Conservation (phyloP, 345 rosid species). For the Jatropha curcas region DNA sequence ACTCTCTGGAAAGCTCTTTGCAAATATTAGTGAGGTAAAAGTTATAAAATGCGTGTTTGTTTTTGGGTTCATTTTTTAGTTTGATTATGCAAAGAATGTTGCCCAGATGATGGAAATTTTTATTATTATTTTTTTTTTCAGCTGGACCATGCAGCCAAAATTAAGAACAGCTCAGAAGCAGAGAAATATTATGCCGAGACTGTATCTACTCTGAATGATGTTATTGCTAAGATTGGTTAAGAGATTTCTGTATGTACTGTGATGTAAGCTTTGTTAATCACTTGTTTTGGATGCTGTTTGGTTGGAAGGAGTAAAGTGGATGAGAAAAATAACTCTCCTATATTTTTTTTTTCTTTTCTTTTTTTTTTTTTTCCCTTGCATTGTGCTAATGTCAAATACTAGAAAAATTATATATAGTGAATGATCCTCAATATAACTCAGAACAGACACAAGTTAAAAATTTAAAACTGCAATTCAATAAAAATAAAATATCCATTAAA, state of each 20-base stretch:
- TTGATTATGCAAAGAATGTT: background rate
- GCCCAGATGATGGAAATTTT: background rate
- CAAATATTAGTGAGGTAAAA: slow-evolving; percentile 58
- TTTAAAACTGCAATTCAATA: no score
- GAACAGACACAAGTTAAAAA: no score
- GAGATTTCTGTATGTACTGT: slow-evolving; percentile 15
- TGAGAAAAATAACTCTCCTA: slow-evolving; percentile 5
- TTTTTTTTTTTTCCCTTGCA: no score
- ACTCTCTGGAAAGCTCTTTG: slow-evolving; percentile 71
- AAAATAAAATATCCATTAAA: no score
- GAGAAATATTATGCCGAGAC: slow-evolving; percentile 85
- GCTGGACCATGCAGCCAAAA: slow-evolving; percentile 94
- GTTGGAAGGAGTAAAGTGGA: slow-evolving; percentile 12
- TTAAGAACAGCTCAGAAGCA: slow-evolving; percentile 73
- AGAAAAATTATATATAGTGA: no score
- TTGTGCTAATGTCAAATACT: no score
- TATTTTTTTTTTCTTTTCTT: no score
- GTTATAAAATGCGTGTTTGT: no score
- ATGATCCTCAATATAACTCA: no score
- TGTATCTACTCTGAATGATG: slow-evolving; percentile 69
- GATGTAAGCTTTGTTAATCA: slow-evolving; percentile 14
- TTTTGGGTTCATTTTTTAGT: no score
- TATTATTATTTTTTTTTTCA: slow-evolving; percentile 26
- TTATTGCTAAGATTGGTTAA: slow-evolving; percentile 88
- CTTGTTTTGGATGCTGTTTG: slow-evolving; percentile 13